Evolutionary conservation across 1,284 basidiomycete species (phyloP).

Genomic region (Schizophyllum amplum): DNA sequence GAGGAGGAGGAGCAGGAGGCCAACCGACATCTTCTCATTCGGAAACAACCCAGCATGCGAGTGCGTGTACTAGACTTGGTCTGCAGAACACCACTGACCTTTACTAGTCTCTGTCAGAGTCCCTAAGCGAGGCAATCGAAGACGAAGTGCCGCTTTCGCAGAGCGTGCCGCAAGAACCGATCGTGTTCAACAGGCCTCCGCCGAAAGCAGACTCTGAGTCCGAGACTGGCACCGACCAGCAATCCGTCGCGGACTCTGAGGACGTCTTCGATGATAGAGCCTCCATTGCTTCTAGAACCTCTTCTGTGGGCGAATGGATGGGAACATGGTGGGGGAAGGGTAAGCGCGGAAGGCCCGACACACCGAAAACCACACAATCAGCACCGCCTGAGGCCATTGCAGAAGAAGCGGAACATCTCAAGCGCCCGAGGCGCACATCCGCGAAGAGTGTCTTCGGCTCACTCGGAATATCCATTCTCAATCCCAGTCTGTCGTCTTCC

Average conservation of each 20-base stretch:
- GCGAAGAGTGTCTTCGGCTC: constrained; percentile 56
- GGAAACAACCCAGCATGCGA: constrained; percentile 46
- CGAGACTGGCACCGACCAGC: constrained; percentile 2
- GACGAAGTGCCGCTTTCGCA: constrained; percentile 43
- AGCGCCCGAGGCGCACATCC: constrained; percentile 31
- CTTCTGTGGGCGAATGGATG: constrained; percentile 58
- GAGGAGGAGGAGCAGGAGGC: constrained; percentile 13
- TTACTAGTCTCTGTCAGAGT: constrained; percentile 56
- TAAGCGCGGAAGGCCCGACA: constrained; percentile 3
- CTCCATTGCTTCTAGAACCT: constrained; percentile 21
- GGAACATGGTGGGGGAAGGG: constrained; percentile 50
- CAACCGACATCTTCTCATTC: constrained; percentile 17
- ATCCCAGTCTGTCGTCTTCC: constrained; percentile 29
- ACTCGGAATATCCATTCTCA: constrained; percentile 59
- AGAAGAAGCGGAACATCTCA: constrained; percentile 15
- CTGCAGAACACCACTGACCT: constrained; percentile 3
- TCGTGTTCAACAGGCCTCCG: constrained; percentile 25
- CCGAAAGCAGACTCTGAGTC: constrained; percentile 15
- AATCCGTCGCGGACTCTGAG: constrained; percentile 3
- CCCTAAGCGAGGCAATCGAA: constrained; percentile 61
- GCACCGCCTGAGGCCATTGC: constrained; percentile 6
- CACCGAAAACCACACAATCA: constrained; percentile 5
- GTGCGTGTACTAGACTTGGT: constrained; percentile 28
- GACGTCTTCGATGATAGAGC: constrained; percentile 11
- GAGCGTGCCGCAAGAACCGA: constrained; percentile 26